Evolutionary conservation across 2,329 filamentous ascomycete species (phyloP).

Genomic region (Xylaria sp.): DNA sequence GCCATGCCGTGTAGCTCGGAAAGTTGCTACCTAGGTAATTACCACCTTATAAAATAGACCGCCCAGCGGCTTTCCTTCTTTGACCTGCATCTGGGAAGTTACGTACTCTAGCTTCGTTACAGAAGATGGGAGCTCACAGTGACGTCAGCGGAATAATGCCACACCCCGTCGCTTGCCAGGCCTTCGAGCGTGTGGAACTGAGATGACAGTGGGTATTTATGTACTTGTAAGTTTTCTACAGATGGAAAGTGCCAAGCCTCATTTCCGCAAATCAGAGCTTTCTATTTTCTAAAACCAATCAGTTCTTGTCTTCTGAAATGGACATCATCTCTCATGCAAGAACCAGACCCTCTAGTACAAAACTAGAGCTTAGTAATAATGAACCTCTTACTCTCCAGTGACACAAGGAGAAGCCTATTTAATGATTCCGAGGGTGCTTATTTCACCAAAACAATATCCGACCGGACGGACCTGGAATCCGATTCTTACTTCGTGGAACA

Average conservation of each 20-base stretch:
- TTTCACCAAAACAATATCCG: conserved; percentile 10
- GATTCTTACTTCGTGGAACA: conserved; percentile 16
- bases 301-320: too few species aligned
- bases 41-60: not conserved
- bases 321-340: not conserved
- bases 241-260: not conserved
- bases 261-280: conserved; percentile 2
- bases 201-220: not conserved
- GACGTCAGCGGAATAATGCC: conserved; percentile 5
- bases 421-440: too few species aligned
- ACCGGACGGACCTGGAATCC: conserved; percentile 30
- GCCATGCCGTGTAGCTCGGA: not conserved
- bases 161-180: not conserved
- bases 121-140: not conserved
- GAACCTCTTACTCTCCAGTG: conserved; percentile 6
- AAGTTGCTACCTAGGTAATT: not conserved
- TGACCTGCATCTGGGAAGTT: not conserved
- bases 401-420: not conserved
- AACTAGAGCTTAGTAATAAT: not conserved
- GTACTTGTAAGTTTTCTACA: too few species aligned
- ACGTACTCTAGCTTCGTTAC: not conserved
- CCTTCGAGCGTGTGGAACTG: not conserved
- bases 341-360: not conserved
- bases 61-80: not conserved
- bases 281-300: not conserved